Conservation (phyloP, 1,284 basidiomycete species). For the Puccinia horiana region DNA sequence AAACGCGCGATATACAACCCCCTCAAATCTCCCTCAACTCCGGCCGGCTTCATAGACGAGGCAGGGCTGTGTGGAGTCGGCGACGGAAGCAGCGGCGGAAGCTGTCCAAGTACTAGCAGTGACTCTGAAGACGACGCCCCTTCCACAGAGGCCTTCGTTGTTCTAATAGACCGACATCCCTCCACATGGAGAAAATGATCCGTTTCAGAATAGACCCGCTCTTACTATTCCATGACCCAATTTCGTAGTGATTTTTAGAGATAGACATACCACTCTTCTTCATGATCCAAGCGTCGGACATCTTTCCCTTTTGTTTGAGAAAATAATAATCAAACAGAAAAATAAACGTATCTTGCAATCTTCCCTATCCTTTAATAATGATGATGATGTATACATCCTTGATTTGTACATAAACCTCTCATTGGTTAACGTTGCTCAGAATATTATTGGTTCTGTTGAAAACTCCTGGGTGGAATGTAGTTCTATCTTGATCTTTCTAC, state of each 20-base stretch:
- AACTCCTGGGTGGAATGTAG: background rate
- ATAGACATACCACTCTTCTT: no score
- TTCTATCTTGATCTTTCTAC: background rate
- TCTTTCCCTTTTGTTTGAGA: no score
- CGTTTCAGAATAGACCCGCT: background rate
- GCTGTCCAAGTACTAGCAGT: conserved; percentile 2
- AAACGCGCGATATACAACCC: background rate
- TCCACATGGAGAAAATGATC: background rate
- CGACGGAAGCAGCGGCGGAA: background rate
- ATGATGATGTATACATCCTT: no score
- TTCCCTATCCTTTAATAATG: no score
- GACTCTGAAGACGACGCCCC: conserved; percentile 26
- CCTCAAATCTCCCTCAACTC: background rate
- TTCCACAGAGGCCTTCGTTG: conserved; percentile 19
- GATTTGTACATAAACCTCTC: background rate
- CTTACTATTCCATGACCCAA: background rate
- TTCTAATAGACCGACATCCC: conserved; percentile 28
- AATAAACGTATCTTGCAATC: no score
- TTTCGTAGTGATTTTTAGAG: no score
- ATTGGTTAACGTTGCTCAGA: background rate
- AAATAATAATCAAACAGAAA: no score
- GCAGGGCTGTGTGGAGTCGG: background rate
- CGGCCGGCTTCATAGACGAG: background rate
- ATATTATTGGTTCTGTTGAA: no score
- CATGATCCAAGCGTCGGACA: no score